Conservation (phyloP, 371 early-diverging fungal genomes). For the Dichotomocladium elegans region DNA sequence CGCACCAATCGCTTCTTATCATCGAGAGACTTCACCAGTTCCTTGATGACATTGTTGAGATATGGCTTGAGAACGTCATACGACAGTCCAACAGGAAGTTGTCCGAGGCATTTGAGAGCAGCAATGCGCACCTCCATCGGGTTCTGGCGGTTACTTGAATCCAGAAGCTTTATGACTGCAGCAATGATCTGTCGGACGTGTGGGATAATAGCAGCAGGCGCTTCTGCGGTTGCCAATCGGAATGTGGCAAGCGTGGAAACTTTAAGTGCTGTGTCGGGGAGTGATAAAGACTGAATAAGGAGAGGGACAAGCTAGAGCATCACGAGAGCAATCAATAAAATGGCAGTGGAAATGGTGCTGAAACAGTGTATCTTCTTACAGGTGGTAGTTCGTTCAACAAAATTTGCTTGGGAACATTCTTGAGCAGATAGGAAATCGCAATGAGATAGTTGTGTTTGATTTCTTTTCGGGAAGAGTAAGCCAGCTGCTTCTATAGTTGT, state of each 20-base stretch:
- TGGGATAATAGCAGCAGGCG: constrained; percentile 57
- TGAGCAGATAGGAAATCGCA: constrained; percentile 77
- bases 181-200: constrained; percentile 51
- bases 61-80: constrained; percentile 61
- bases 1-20: constrained; percentile 88
- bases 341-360: no score
- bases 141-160: constrained; percentile 26
- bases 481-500: neutral
- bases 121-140: constrained; percentile 58
- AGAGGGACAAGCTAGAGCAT: constrained; percentile 65
- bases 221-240: constrained; percentile 56
- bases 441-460: constrained; percentile 66
- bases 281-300: constrained; percentile 63
- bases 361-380: constrained; percentile 38
- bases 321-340: neutral
- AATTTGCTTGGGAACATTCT: constrained; percentile 79
- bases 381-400: constrained; percentile 72
- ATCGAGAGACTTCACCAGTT: constrained; percentile 66
- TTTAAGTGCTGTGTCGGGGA: constrained; percentile 62
- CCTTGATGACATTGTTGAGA: constrained; percentile 56
- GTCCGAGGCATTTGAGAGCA: constrained; percentile 68
- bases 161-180: constrained; percentile 41
- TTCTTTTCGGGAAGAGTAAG: constrained; percentile 15
- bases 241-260: constrained; percentile 77
- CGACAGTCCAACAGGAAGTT: constrained; percentile 58